Conservation (phyloP, 805 yeast genomes). For the Maudiozyma bulderi region DNA sequence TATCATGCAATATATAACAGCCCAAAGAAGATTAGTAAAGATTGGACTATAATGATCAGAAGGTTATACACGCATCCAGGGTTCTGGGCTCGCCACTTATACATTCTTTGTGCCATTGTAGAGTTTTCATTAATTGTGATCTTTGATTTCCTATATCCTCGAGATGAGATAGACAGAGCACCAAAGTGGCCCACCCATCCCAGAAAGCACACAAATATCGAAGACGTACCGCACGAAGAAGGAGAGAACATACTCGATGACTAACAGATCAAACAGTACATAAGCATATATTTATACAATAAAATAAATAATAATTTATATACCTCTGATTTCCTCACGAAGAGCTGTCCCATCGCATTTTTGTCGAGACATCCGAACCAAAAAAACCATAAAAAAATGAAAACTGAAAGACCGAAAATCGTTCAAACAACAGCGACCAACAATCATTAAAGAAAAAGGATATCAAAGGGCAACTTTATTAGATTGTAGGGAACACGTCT, state of each 20-base stretch:
- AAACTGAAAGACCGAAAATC: no score
- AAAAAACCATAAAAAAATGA: no score
- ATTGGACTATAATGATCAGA: slow-evolving; percentile 49
- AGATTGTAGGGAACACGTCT: no score
- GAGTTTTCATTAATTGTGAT: slow-evolving; percentile 58
- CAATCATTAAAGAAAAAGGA: no score
- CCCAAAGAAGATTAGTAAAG: slow-evolving; percentile 35
- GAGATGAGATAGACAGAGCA: slow-evolving; percentile 58
- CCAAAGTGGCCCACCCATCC: slow-evolving; percentile 62
- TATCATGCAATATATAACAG: slow-evolving; percentile 42
- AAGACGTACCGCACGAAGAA: not conserved
- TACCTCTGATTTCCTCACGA: no score
- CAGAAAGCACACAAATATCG: not conserved
- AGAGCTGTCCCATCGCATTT: no score
- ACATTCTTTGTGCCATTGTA: slow-evolving; percentile 68
- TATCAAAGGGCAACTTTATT: no score
- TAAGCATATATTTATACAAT: no score
- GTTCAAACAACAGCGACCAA: no score
- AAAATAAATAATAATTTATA: no score
- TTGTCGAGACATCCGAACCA: no score
- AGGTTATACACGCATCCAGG: slow-evolving; percentile 51
- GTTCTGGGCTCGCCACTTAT: slow-evolving; percentile 78
- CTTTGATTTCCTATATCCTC: slow-evolving; percentile 66
- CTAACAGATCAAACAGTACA: no score
- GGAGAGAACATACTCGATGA: not conserved